Conservation (phyloP, 192 early-diverging fungal species). For the Coemansia sp. region DNA sequence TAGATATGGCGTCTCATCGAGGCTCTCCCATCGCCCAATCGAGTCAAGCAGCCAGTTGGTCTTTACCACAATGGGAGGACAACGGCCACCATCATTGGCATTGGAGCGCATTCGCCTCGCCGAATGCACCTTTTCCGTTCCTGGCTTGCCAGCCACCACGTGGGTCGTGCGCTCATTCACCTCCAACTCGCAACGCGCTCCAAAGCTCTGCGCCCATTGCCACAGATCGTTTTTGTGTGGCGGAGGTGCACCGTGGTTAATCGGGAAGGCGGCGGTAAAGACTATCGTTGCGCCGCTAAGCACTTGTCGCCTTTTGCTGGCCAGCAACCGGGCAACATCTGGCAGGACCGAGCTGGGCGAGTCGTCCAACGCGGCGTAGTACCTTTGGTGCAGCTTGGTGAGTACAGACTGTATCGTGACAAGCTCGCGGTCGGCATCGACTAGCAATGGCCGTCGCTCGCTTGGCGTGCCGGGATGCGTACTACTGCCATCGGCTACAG, state of each 20-base stretch:
- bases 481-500: not conserved
- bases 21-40: slow-evolving; percentile 63
- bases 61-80: slow-evolving; percentile 32
- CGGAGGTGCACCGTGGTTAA: slow-evolving; percentile 51
- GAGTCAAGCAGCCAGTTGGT: slow-evolving; percentile 67
- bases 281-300: slow-evolving; percentile 67
- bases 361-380: slow-evolving; percentile 57
- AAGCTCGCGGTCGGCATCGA: slow-evolving; percentile 62
- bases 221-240: slow-evolving; percentile 72
- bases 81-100: slow-evolving; percentile 59
- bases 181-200: slow-evolving; percentile 69
- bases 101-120: slow-evolving; percentile 54
- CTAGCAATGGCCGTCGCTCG: slow-evolving; percentile 15
- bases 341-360: slow-evolving; percentile 6
- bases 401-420: slow-evolving; percentile 58
- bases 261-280: slow-evolving; percentile 81
- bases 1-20: slow-evolving; percentile 66
- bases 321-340: slow-evolving; percentile 58
- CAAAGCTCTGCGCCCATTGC: slow-evolving; percentile 76
- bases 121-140: slow-evolving; percentile 72
- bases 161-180: slow-evolving; percentile 72
- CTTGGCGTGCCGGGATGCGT: not conserved
- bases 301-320: slow-evolving; percentile 58
- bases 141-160: slow-evolving; percentile 78
- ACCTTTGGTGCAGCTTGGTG: slow-evolving; percentile 62